Evolutionary conservation across 768 basidiomycete genomes (phyloP), one percentile per base, ranked within the genome.

Genomic region (Gymnopilus junonius): DNA sequence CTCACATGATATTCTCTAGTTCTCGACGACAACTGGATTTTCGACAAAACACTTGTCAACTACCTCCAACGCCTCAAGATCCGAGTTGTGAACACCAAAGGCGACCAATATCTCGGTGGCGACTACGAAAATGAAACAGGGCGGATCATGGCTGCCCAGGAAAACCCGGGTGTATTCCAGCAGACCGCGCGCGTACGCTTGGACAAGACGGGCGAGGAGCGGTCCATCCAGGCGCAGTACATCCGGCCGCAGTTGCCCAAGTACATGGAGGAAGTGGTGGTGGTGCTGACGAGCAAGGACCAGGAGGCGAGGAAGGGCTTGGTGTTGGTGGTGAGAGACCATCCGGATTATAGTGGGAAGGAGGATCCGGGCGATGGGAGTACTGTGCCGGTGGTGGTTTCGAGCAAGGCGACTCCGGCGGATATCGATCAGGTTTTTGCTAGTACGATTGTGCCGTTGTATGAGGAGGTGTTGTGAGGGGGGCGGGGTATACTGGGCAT

Each of bases 281-380:
- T 90, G 42, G 78, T 81, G 21, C 72, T 87, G 56, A 76, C 78
- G n/a, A n/a, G n/a, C n/a, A n/a, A 5, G 87, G 85, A 1, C 60
- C 68, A 20, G n/a, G 63, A 73, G 1, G 2, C 27, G 6, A 29
- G 23, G 37, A 82, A 75, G 65, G 85, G 84, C 17, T 71, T 70
- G 21, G 77, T 80, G 58, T 79, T 87, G 61, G 76, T 83, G 40
- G 73, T 87, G 61, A 71, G 81, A 35, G 77, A 82, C 60, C 66
- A 68, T 31, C 68, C 78, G 29, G 75, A 80, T 40, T 66, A 70
- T 14, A 25, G 15, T 31, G 7, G 15, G 12, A 48, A 23, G 23
- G 54, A 40, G 3, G 35, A 39, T 8, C 7, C 7, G 14, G 35
- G 12, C 4, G 54, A 55, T n/a, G 39, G 35, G 3, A 74, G 72